phyloP scores from a whole-genome alignment of 768 basidiomycete species.

The Tylopilus sp. region DNA sequence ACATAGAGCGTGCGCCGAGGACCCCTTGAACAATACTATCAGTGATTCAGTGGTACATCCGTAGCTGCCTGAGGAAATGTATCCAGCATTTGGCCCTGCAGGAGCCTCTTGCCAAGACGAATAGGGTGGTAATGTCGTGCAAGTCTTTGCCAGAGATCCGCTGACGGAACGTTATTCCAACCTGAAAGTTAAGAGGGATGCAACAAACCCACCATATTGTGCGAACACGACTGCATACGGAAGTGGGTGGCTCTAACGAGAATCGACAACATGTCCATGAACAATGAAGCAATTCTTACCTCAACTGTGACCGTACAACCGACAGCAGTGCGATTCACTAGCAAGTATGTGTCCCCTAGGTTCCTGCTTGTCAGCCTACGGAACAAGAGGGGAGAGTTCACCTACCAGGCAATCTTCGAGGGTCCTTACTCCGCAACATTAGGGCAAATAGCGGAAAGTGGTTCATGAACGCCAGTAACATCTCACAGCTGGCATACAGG shows the following conservation, averaged over 20 bases:
- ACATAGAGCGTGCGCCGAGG: slow-evolving; percentile 16
- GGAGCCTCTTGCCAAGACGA: slow-evolving; percentile 46
- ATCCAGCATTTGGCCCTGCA: slow-evolving; percentile 47
- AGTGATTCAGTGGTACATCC: slow-evolving; percentile 3
- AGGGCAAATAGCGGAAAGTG: slow-evolving; percentile 90
- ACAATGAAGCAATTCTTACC: slow-evolving; percentile 7
- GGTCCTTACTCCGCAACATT: slow-evolving; percentile 81
- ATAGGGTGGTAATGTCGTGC: slow-evolving; percentile 57
- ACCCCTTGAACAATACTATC: slow-evolving; percentile 11
- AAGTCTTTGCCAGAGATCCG: slow-evolving; percentile 47
- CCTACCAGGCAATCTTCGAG: slow-evolving; percentile 75
- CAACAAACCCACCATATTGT: slow-evolving; percentile 46
- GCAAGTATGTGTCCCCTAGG: slow-evolving; percentile 29
- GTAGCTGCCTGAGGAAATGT: slow-evolving; percentile 39
- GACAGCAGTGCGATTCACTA: slow-evolving; percentile 24
- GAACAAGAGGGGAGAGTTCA: not conserved
- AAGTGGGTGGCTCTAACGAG: slow-evolving; percentile 50
- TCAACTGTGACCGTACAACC: slow-evolving; percentile 19
- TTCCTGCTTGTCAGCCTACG: not conserved
- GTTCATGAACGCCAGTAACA: slow-evolving; percentile 75
- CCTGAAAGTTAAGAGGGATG: not conserved
- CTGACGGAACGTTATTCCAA: slow-evolving; percentile 28
- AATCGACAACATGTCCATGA: not conserved
- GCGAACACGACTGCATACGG: slow-evolving; percentile 50
- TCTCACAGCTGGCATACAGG: slow-evolving; percentile 60